Evolutionary conservation across 495 filamentous ascomycete genomes (phyloP).

Genomic region (Penicillium steckii): DNA sequence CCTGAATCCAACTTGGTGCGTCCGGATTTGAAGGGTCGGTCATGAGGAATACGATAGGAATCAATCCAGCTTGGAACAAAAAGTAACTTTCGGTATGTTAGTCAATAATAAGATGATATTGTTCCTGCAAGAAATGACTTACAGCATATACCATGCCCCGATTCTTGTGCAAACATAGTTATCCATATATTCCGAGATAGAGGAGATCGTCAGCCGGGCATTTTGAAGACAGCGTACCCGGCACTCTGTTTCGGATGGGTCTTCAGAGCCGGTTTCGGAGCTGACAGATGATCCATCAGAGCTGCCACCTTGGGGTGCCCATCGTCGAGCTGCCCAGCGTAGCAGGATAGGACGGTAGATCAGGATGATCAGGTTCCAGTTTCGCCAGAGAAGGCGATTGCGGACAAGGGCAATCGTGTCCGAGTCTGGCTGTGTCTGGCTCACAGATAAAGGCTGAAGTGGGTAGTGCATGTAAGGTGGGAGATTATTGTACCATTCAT

Average conservation of each 20-base stretch:
- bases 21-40: slow-evolving; percentile 45
- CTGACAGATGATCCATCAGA: slow-evolving; percentile 21
- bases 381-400: slow-evolving; percentile 47
- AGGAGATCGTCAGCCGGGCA: slow-evolving; percentile 42
- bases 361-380: slow-evolving; percentile 52
- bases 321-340: slow-evolving; percentile 44
- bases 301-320: slow-evolving; percentile 31
- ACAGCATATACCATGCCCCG: slow-evolving; percentile 53
- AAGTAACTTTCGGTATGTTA: slow-evolving; percentile 39
- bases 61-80: slow-evolving; percentile 53
- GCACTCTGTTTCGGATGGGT: slow-evolving; percentile 43
- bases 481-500: slow-evolving; percentile 45
- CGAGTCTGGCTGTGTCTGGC: slow-evolving; percentile 26
- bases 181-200: slow-evolving; percentile 44
- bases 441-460: slow-evolving; percentile 18
- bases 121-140: slow-evolving; percentile 12
- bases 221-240: slow-evolving; percentile 43
- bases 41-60: slow-evolving; percentile 51
- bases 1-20: slow-evolving; percentile 43
- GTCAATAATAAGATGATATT: background rate
- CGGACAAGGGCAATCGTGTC: slow-evolving; percentile 39
- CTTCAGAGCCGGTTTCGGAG: slow-evolving; percentile 33
- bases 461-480: slow-evolving; percentile 46
- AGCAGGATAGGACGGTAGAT: slow-evolving; percentile 53
- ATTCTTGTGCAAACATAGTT: slow-evolving; percentile 42